These are phyloP conservation scores for Debaryomyces sp. DNA, from an alignment of 1,139 yeast species.

Conservation along the genomic window DNA sequence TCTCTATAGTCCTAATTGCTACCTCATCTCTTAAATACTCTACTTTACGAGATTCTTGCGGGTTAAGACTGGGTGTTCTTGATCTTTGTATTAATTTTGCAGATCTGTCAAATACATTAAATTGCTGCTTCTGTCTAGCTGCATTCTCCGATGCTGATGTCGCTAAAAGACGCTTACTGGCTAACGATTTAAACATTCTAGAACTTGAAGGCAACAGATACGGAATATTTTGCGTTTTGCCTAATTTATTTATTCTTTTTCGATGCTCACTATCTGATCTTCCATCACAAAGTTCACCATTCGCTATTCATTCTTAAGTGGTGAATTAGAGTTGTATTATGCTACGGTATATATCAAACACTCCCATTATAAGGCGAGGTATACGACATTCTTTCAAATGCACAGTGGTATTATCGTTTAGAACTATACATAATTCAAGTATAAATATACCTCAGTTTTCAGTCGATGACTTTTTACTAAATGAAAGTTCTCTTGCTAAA, in stretches of 20 bases:
- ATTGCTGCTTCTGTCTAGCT: slow-evolving; percentile 28
- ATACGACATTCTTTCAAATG: neutral
- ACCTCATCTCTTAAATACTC: slow-evolving; percentile 79
- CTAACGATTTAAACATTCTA: slow-evolving; percentile 2
- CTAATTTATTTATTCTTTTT: neutral
- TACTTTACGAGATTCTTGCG: slow-evolving; percentile 54
- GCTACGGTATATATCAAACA: neutral
- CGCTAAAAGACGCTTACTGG: slow-evolving; percentile 21
- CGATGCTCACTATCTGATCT: slow-evolving; percentile 4
- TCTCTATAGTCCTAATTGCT: slow-evolving; percentile 70
- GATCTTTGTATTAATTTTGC: slow-evolving; percentile 64
- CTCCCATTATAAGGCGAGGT: neutral
- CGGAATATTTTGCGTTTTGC: neutral
- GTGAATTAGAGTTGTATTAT: neutral
- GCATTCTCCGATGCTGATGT: slow-evolving; percentile 24
- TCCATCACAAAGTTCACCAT: neutral
- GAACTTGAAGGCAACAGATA: neutral
- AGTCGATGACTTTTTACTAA: slow-evolving; percentile 4
- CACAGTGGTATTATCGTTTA: neutral
- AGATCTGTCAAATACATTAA: slow-evolving; percentile 67
- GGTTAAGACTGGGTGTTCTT: slow-evolving; percentile 48
- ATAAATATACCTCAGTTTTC: neutral
- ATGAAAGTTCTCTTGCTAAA: neutral
- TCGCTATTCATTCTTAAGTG: neutral
- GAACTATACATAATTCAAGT: neutral